These are phyloP conservation scores for Lagerstroemia speciosa DNA, from an alignment of 345 rosid genomes.

Conservation along the genomic window DNA sequence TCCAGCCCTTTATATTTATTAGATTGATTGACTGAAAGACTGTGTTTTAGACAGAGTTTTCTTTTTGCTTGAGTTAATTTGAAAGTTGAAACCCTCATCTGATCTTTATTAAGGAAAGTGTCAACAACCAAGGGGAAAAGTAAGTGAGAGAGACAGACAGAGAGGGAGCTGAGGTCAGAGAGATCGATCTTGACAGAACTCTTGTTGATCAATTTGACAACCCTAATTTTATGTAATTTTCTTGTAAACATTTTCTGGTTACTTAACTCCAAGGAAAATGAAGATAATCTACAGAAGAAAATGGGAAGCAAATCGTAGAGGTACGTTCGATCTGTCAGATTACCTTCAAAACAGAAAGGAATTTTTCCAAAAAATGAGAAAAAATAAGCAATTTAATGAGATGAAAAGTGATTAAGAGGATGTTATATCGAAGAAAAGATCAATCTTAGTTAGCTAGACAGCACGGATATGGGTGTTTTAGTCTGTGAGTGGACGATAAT, in stretches of 20 bases:
- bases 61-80: not conserved
- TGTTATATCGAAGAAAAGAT: too few relatives aligned
- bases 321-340: too few relatives aligned
- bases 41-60: not conserved
- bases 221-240: not conserved
- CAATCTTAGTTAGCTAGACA: too few relatives aligned
- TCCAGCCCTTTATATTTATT: not conserved
- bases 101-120: not conserved
- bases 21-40: slow-evolving; percentile 3
- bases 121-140: not conserved
- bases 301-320: too few relatives aligned
- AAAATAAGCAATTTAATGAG: too few relatives aligned
- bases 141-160: not conserved
- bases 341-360: too few relatives aligned
- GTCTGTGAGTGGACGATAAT: too few relatives aligned
- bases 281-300: too few relatives aligned
- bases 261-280: too few relatives aligned
- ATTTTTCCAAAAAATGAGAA: too few relatives aligned
- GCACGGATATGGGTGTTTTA: too few relatives aligned
- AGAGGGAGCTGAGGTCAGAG: not conserved
- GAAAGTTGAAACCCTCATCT: not conserved
- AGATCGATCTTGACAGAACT: not conserved
- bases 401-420: too few relatives aligned
- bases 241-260: not conserved
- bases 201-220: not conserved